These are phyloP conservation scores for Ascochyta rabiei DNA, from an alignment of 2,329 filamentous ascomycete genomes.

Conservation along the genomic window DNA sequence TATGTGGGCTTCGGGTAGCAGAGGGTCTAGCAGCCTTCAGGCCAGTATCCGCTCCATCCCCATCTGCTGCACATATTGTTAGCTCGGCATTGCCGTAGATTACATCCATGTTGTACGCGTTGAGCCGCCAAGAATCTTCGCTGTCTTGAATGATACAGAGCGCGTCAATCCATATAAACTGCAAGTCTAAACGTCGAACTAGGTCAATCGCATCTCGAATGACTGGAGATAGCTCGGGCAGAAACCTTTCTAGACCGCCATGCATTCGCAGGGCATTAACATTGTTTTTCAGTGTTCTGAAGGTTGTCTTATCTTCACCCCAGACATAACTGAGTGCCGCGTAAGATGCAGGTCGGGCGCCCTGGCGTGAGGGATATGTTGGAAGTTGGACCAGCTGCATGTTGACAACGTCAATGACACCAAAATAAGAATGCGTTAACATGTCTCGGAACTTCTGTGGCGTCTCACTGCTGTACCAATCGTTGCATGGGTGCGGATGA, in stretches of 20 bases:
- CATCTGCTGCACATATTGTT: not conserved
- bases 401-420: not conserved
- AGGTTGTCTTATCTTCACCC: not conserved
- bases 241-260: not conserved
- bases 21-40: not conserved
- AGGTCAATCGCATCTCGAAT: not conserved
- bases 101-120: not conserved
- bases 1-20: not conserved
- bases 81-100: not conserved
- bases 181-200: not conserved
- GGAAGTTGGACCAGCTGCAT: not conserved
- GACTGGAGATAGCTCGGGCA: not conserved
- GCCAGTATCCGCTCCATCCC: not conserved
- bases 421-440: not conserved
- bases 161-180: not conserved
- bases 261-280: not conserved
- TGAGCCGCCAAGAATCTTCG: not conserved
- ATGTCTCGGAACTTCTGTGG: not conserved
- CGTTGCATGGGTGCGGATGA: not conserved
- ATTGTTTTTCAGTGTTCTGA: not conserved
- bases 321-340: not conserved
- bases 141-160: not conserved
- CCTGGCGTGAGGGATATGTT: not conserved
- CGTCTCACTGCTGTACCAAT: not conserved
- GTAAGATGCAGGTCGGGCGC: not conserved